Base-by-base conservation (phyloP, 768 basidiomycete species). In the Suillus fuscotomentosus region DNA sequence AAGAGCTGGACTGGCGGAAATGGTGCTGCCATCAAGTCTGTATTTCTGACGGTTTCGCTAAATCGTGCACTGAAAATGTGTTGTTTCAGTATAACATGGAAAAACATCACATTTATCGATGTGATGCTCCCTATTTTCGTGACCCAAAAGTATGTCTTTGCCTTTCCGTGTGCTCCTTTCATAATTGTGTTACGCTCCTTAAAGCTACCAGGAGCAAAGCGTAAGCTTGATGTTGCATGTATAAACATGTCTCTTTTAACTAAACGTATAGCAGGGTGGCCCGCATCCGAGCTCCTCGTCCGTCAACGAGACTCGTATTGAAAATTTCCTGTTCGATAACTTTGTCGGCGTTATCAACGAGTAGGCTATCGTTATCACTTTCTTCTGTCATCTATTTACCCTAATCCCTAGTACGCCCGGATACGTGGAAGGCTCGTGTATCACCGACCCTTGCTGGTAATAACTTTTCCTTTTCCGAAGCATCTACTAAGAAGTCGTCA, bases 1-100 rank as follows among this genome's bases (percentile, higher is more conserved):
- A 88, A 88, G 76, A 88, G 87, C 69, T 88, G 86, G 86, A 83
- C 84, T 1, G 86, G 86, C 0, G 87, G 86, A 39, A 84, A 85
- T 63, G 87, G 87, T 0, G 61, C 83, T 3, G 85, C 85, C 1
- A 73, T 80, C 53, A 88, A 88, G 86, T 86, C 65, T 7, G 80
- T 61, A 14, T n/a, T 38, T 48, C 31, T 9, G 3, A 15, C 17
- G 14, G 54, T 36, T 47, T 53, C 2, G 4, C 56, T 31, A 41
- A 9, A 48, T 42, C 13, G 6, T 38, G n/a, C 36, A 15, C 38
- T 68, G 39, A 41, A 9, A 38, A 27, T 50, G 3, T 45, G 13
- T 22, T 43, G 2, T 38, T 47, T 3, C 66, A 87, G 87, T 63
- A 74, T 85, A 60, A 88, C 86, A 5, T 88, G 85, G 84, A 83